Evolutionary conservation across 768 basidiomycete species (phyloP).

Genomic region (Collybia mongolica): DNA sequence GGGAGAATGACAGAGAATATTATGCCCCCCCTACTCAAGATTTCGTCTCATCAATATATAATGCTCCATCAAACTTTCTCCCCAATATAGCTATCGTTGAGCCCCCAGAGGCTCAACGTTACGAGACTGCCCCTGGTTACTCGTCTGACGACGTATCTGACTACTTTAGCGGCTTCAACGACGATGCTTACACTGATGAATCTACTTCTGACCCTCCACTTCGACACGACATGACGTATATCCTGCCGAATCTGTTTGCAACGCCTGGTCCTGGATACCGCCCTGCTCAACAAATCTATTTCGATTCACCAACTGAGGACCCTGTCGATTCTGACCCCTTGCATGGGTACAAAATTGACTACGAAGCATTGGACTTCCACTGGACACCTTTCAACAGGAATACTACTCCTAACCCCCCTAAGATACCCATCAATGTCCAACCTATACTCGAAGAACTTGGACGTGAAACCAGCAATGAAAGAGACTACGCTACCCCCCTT

Average conservation of each 20-base stretch:
- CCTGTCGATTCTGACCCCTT: constrained; percentile 39
- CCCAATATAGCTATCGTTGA: neutral
- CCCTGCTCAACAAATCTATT: constrained; percentile 38
- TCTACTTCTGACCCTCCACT: constrained; percentile 13
- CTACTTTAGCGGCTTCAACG: constrained; percentile 9
- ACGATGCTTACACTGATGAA: constrained; percentile 14
- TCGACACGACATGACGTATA: constrained; percentile 11
- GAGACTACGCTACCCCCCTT: too few species aligned
- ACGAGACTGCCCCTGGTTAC: constrained; percentile 15
- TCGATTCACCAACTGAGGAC: constrained; percentile 53
- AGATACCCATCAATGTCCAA: neutral
- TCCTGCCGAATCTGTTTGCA: constrained; percentile 28
- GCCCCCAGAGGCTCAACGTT: neutral
- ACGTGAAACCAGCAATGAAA: too few species aligned
- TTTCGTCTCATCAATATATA: too few species aligned
- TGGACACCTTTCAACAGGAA: constrained; percentile 54
- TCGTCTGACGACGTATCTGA: constrained; percentile 16
- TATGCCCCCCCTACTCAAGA: neutral
- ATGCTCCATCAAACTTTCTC: neutral
- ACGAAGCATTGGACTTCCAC: constrained; percentile 46
- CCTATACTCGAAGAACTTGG: too few species aligned
- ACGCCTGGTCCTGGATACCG: constrained; percentile 47
- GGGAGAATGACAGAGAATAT: neutral
- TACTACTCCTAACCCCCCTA: neutral
- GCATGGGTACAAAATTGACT: constrained; percentile 35